phyloP scores from a whole-genome alignment of 768 basidiomycete genomes.

The Cystofilobasidium bisporidii region DNA sequence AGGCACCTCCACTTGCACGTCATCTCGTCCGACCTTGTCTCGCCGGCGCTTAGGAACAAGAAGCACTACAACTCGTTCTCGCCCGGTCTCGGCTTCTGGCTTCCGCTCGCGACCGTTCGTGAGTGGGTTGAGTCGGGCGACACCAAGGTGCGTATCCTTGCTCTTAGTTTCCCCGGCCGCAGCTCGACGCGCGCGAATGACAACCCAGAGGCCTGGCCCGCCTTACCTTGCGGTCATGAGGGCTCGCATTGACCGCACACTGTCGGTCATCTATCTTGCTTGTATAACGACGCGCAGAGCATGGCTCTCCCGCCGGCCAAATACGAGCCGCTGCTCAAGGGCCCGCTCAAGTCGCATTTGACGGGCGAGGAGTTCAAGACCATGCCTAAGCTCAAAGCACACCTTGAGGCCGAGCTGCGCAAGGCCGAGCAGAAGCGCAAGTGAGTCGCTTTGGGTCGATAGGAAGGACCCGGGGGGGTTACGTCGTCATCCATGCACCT shows the following conservation, averaged over 20 bases:
- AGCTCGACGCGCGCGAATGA: background rate
- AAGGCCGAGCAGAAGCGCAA: background rate
- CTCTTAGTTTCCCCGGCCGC: background rate
- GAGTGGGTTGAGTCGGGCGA: conserved; percentile 20
- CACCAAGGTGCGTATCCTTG: background rate
- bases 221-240: too few species aligned
- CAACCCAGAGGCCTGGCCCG: too few species aligned
- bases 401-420: background rate
- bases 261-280: background rate
- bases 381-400: conserved; percentile 17
- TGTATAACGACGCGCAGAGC: background rate
- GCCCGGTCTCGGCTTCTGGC: conserved; percentile 19
- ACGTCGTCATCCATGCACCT: too few species aligned
- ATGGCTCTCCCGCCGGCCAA: background rate
- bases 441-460: too few species aligned
- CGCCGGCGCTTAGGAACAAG: conserved; percentile 26
- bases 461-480: too few species aligned
- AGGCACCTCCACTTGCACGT: conserved; percentile 27
- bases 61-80: conserved; percentile 27
- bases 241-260: too few species aligned
- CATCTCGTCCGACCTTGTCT: conserved; percentile 20
- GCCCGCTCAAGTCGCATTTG: background rate
- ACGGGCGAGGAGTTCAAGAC: conserved; percentile 6
- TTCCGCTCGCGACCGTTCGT: conserved; percentile 9
- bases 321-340: conserved; percentile 23